phyloP scores from a whole-genome alignment of 805 yeast species.

The Candida sakaeoensis region DNA sequence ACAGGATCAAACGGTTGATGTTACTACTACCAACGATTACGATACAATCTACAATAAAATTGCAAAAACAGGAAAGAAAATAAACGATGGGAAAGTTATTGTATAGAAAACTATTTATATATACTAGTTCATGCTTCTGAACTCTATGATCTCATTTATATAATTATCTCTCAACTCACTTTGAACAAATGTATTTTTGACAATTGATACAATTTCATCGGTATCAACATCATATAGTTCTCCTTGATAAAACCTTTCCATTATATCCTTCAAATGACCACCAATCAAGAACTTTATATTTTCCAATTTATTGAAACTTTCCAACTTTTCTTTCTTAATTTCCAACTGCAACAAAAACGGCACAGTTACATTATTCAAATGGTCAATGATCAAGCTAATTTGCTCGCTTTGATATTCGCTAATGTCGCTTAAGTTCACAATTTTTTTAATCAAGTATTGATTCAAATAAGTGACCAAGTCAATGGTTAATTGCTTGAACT shows the following conservation, averaged over 20 bases:
- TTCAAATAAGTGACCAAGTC: constrained; percentile 26
- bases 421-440: constrained; percentile 27
- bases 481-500: constrained; percentile 24
- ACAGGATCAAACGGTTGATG: constrained; percentile 79
- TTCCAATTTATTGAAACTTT: constrained; percentile 24
- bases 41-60: constrained; percentile 80
- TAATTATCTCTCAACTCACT: constrained; percentile 43
- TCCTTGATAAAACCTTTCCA: constrained; percentile 50
- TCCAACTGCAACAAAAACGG: constrained; percentile 16
- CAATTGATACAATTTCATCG: constrained; percentile 39
- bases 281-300: constrained; percentile 31
- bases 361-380: constrained; percentile 19
- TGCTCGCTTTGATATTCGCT: constrained; percentile 33
- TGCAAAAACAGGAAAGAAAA: constrained; percentile 86
- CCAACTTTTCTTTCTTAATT: constrained; percentile 17
- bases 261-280: constrained; percentile 42
- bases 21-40: constrained; percentile 57
- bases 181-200: constrained; percentile 43
- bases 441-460: constrained; percentile 23
- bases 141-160: constrained; percentile 44
- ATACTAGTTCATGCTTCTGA: constrained; percentile 25
- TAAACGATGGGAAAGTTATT: constrained; percentile 59
- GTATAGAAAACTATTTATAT: constrained; percentile 21
- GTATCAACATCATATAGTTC: constrained; percentile 48
- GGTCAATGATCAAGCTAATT: constrained; percentile 24